Evolutionary conservation across 305 asterid genomes (phyloP), one percentile per base, ranked within the genome.

Genomic region (Caryopteris hybrid): DNA sequence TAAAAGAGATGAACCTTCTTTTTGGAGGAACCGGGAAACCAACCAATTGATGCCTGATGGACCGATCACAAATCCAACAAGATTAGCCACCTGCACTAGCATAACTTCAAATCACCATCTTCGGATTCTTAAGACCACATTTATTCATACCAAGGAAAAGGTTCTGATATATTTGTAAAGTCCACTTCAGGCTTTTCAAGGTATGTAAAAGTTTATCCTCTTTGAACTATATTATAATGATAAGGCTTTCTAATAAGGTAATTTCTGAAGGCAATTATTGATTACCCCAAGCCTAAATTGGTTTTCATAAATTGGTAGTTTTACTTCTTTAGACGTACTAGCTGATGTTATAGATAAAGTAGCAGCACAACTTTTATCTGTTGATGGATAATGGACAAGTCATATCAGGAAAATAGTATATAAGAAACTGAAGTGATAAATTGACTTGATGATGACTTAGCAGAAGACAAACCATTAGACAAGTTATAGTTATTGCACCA

Each of bases 31-130:
- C 53, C 75, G 85, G 23, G 97, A 86, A 74, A 83, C 78, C 83
- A 94, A 78, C 99, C 95, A 94, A 80, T 78, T 86, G 60, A 91
- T 79, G 82, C 96, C 97, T 11, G 99, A 91, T 60, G 99, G 97
- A 23, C 99, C 99, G 25, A 94, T 89, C 34, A 94, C 99, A 81
- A 94, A 94, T 39, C 97, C 99, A 17, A 91, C 96, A 65, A 94
- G 96, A 76, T 94, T 94, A 59, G 98, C 99, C 76, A 91, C 96
- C 99, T 94, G 85, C 74, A 71, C 57, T 52, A 71, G 55, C 74
- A 70, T 16, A 57, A 38, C 56, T 68, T 69, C 67, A 39, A 55
- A 66, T 64, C 34, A 54, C 50, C 17, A 46, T 23, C 51, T 59
- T 52, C 50, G 17, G 59, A 63, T 67, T 53, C 59, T n/a, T 41